Base-by-base conservation (phyloP, 805 yeast species). In the Geotrichum ghanense region DNA sequence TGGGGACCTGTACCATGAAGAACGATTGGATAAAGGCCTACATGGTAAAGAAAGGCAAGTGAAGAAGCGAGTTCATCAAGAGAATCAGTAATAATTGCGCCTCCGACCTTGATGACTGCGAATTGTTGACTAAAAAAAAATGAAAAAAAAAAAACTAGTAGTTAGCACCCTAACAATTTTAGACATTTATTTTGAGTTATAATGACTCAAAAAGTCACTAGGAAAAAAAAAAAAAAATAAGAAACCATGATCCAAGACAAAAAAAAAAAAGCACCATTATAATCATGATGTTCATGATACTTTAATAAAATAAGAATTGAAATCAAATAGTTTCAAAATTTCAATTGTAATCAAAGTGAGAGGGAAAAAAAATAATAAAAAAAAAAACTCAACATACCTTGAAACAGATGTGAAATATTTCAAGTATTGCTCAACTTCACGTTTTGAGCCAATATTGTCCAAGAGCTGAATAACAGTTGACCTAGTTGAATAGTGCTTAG, bases 1-100 rank as follows among this genome's bases (percentile, higher is more conserved):
- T 92, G 99, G 4, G 99, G 99, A 17, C 99, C 99, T 1, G 98
- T 92, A 23, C 99, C 99, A 62, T 92, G 99, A 49, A 92, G 74
- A 7, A 92, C 95, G 51, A 92, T 88, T 22, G 99, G 99, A 59
- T 88, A 92, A 50, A 92, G 75, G 10, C 99, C 99, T 45, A 92
- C 95, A 61, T 92, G 99, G 71, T 92, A 92, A 54, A 92, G 71
- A 66, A 92, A 92, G 3, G 97, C 97, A 53, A 92, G 72, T 60
- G 97, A 89, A 0, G 95, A 85, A 0, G 98, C 98, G 56, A 92
- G 71, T 67, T 90, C 95, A 7, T 88, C 83, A 52, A 92, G 70
- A 58, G 90, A 92, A 56, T 92, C 94, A 42, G 97, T 90, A 64
- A 92, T 92, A 59, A 92, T 90, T 34, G 98, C 99, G 53, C 99